Conservation (phyloP, 352 stramenopile genomes). For the Pythium periplocum region DNA sequence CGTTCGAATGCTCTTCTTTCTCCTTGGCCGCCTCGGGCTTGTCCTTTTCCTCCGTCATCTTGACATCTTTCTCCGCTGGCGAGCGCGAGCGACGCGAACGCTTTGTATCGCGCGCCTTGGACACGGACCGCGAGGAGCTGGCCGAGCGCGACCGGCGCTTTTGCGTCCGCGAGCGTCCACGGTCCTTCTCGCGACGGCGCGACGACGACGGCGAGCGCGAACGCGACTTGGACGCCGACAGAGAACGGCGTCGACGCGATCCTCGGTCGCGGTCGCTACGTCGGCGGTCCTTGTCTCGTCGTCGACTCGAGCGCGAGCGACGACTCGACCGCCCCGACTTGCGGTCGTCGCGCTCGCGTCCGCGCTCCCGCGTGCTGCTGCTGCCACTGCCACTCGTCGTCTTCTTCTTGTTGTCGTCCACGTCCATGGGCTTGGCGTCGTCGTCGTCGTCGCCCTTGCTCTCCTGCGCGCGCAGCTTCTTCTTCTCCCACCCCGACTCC, state of each 20-base stretch:
- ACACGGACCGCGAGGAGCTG: background rate
- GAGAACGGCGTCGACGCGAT: constrained; percentile 26
- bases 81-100: constrained; percentile 16
- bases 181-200: constrained; percentile 13
- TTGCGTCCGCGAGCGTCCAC: constrained; percentile 6
- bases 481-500: constrained; percentile 67
- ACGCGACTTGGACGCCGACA: constrained; percentile 21
- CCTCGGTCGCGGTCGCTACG: constrained; percentile 21
- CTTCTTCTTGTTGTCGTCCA: constrained; percentile 8
- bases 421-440: constrained; percentile 1
- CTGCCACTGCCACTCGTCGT: constrained; percentile 1
- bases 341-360: constrained; percentile 4
- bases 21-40: constrained; percentile 5
- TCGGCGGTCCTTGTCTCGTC: constrained; percentile 12
- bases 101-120: constrained; percentile 11
- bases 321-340: constrained; percentile 13
- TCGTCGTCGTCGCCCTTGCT: constrained; percentile 13
- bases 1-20: constrained; percentile 9
- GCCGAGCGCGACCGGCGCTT: constrained; percentile 14
- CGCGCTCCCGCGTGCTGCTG: constrained; percentile 1
- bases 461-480: constrained; percentile 12
- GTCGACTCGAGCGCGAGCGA: constrained; percentile 21
- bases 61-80: constrained; percentile 1
- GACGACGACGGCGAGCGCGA: constrained; percentile 28
- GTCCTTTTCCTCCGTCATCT: constrained; percentile 16